Evolutionary conservation across 164 flowering plant genomes (phyloP), one percentile per base, ranked within the genome.

Genomic region (Hamamelis virginiana): DNA sequence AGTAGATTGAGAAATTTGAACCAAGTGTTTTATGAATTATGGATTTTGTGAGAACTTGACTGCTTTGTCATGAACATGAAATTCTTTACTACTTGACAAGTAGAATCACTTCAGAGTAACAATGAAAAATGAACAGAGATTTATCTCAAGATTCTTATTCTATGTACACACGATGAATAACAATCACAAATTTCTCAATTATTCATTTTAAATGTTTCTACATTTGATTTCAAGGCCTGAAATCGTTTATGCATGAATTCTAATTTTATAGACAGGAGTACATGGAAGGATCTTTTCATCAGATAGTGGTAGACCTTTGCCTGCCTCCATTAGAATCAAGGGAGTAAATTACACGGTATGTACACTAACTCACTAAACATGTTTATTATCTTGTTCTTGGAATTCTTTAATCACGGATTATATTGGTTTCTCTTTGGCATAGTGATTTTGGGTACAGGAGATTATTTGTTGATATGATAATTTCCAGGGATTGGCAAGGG

Each of bases 221-320:
- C 1, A 16, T 13, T 43, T 62, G 44, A 8, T 59, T 15, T 9
- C 43, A 11, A 56, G 23, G 6, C 8, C 5, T 60, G n/a, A 13
- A n/a, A 59, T 63, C 51, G 59, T 19, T 51, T 25, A 66, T 45
- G 43, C 56, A n/a, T 80, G 44, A 14, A 10, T 67, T 22, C 41
- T 53, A 11, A 62, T 60, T 48, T 33, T 78, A 62, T 68, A 94
- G 98, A 86, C 89, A 70, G 97, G 96, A 77, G 82, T 94, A 67
- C 96, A 91, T 80, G 98, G 98, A 72, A 81, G 90, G 78, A 75
- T 92, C 53, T 82, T 86, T 59, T 87, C 98, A 69, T 87, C 96
- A 65, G 84, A 79, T 25, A 64, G 63, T 70, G 97, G 97, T 75
- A 78, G 77, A 66, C 92, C 97, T 72, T 79, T 92, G 74, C 89